A percentile compares a stretch with the other conserved stretches of the same genome.
phyloP scores from a whole-genome alignment of 345 rosid species.

The Hevea brasiliensis region DNA sequence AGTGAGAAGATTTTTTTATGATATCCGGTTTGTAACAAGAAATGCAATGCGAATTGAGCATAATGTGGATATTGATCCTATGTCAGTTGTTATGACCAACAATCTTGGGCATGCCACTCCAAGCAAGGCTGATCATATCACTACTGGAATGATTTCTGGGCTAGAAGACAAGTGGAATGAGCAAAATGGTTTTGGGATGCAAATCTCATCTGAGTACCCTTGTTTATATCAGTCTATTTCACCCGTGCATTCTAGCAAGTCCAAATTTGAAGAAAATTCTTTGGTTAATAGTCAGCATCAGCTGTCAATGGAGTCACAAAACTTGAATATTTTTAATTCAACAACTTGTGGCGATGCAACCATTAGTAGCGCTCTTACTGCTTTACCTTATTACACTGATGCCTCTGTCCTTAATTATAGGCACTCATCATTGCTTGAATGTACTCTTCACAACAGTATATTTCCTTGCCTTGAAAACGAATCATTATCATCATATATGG shows the following conservation, averaged over 20 bases:
- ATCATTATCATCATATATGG: slow-evolving; percentile 20
- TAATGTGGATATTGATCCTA: not conserved
- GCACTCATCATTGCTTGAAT: slow-evolving; percentile 17
- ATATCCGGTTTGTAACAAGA: not conserved
- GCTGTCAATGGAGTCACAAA: slow-evolving; percentile 22
- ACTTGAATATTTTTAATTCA: slow-evolving; percentile 18
- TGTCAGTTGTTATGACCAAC: not conserved
- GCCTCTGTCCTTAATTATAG: slow-evolving; percentile 15
- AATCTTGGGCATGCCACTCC: not conserved
- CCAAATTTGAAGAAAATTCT: slow-evolving; percentile 24
- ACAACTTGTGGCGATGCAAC: slow-evolving; percentile 23
- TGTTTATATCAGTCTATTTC: slow-evolving; percentile 20
- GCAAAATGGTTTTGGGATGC: slow-evolving; percentile 24
- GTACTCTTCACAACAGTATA: slow-evolving; percentile 22
- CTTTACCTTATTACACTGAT: slow-evolving; percentile 31
- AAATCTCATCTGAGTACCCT: slow-evolving; percentile 9
- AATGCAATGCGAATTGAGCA: not conserved
- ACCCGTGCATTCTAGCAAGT: slow-evolving; percentile 17
- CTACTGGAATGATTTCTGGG: slow-evolving; percentile 25
- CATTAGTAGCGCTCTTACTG: slow-evolving; percentile 23
- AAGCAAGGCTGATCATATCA: slow-evolving; percentile 29
- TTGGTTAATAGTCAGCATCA: slow-evolving; percentile 27
- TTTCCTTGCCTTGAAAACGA: slow-evolving; percentile 13
- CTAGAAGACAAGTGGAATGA: slow-evolving; percentile 21
- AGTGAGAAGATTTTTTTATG: slow-evolving; percentile 5